Evolutionary conservation across 257 asterid species (phyloP).

Genomic region (Orobanche coerulescens): DNA sequence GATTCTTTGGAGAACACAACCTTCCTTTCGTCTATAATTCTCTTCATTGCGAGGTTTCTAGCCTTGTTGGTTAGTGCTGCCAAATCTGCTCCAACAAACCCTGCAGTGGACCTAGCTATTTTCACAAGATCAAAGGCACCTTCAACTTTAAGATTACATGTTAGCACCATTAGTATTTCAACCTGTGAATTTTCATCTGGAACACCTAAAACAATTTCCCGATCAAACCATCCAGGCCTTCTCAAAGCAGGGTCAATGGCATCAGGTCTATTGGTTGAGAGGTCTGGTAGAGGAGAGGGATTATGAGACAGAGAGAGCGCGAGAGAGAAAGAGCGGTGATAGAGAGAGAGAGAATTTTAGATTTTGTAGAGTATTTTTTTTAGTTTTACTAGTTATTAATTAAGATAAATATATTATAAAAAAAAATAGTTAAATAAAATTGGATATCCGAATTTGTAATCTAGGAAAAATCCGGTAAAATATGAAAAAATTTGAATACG

Average conservation of each 20-base stretch:
- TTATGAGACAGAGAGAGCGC: no score
- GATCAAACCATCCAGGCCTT: constrained; percentile 90
- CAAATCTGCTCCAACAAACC: constrained; percentile 89
- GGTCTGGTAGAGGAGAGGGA: no score
- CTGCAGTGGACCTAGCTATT: constrained; percentile 74
- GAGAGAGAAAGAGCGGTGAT: no score
- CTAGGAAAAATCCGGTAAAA: no score
- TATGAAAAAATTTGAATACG: no score
- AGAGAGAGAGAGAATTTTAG: no score
- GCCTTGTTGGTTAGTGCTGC: constrained; percentile 62
- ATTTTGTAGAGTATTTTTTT: no score
- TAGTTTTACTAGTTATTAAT: no score
- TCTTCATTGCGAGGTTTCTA: constrained; percentile 76
- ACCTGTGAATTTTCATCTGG: constrained; percentile 72
- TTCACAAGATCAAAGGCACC: constrained; percentile 67
- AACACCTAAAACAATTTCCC: constrained; percentile 58
- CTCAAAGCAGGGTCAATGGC: constrained; percentile 79
- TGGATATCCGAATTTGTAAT: no score
- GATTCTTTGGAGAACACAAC: constrained; percentile 26
- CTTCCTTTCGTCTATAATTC: constrained; percentile 47
- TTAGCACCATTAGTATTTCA: constrained; percentile 56
- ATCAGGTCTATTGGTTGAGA: constrained; percentile 85
- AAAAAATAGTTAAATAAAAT: no score
- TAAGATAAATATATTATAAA: no score
- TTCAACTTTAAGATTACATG: constrained; percentile 55